A percentile compares a stretch with the other conserved stretches of the same genome.
Evolutionary conservation across 495 filamentous ascomycete species (phyloP).

Genomic region (Penicillium lividum): DNA sequence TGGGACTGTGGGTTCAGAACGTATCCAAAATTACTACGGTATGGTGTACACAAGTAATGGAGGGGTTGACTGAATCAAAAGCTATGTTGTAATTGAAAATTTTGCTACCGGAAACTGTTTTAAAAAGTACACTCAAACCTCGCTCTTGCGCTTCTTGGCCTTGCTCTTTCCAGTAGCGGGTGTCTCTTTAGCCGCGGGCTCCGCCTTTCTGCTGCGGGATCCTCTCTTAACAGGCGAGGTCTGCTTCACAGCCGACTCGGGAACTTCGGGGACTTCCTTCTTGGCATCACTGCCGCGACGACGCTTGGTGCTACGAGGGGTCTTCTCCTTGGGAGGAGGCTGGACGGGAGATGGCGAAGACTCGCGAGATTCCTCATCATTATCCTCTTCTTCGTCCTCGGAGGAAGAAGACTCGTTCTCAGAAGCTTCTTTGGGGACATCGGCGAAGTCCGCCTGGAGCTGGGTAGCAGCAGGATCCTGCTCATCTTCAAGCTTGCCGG

Average conservation of each 20-base stretch:
- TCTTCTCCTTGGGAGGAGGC: slow-evolving; percentile 49
- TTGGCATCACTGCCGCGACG: slow-evolving; percentile 46
- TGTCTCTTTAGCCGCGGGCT: slow-evolving; percentile 47
- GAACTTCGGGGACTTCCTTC: slow-evolving; percentile 39
- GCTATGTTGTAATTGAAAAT: slow-evolving; percentile 1
- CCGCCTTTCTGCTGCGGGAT: slow-evolving; percentile 42
- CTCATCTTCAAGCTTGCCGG: slow-evolving; percentile 46
- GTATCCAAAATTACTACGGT: too few species aligned
- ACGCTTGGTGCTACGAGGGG: slow-evolving; percentile 52
- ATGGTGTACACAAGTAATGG: background rate
- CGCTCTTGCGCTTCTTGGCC: slow-evolving; percentile 70
- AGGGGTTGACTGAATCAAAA: background rate
- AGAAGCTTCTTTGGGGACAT: slow-evolving; percentile 45
- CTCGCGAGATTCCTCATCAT: slow-evolving; percentile 40
- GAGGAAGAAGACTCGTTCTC: slow-evolving; percentile 21
- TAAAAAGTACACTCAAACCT: slow-evolving; percentile 31
- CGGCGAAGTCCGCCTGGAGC: slow-evolving; percentile 57
- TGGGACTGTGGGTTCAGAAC: too few species aligned
- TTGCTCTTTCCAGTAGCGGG: slow-evolving; percentile 44
- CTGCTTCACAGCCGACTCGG: slow-evolving; percentile 34
- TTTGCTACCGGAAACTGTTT: slow-evolving; percentile 1
- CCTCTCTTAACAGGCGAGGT: slow-evolving; percentile 42
- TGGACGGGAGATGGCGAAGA: slow-evolving; percentile 33
- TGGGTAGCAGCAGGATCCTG: slow-evolving; percentile 55
- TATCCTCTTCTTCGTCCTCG: slow-evolving; percentile 35